Conservation (phyloP, 331 rosid genomes). For the Acacia pycnantha region DNA sequence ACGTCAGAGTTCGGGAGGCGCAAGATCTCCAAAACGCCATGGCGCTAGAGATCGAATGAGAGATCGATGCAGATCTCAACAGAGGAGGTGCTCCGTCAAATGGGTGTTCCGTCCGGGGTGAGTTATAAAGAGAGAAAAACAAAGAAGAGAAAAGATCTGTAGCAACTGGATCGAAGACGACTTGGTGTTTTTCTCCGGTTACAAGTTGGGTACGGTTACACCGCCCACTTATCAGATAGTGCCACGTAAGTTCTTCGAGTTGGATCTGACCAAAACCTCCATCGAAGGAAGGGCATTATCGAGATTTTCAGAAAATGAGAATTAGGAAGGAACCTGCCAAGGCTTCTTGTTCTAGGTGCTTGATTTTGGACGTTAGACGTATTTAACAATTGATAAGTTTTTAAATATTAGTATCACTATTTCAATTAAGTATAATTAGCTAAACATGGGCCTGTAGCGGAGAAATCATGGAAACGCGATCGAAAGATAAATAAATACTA, state of each 20-base stretch:
- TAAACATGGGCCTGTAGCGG: not conserved
- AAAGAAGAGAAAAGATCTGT: not conserved
- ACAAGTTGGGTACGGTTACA: constrained; percentile 16
- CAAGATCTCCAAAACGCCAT: constrained; percentile 77
- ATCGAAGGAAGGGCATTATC: constrained; percentile 12
- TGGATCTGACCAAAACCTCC: not conserved
- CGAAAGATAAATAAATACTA: too few species aligned
- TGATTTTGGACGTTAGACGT: too few species aligned
- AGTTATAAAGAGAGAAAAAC: constrained; percentile 3
- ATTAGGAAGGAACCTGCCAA: constrained; percentile 5
- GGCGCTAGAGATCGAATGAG: constrained; percentile 59
- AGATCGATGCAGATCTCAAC: constrained; percentile 22
- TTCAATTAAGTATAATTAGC: not conserved
- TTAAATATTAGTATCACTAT: too few species aligned
- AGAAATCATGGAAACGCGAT: not conserved
- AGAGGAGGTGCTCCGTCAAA: not conserved
- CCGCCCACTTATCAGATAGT: not conserved
- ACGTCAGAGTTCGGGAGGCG: constrained; percentile 15
- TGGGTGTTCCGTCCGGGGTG: not conserved
- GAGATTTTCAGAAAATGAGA: not conserved
- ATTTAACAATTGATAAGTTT: too few species aligned
- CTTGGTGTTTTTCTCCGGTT: constrained; percentile 12
- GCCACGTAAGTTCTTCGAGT: constrained; percentile 29
- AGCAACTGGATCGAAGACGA: not conserved
- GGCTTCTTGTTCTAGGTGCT: not conserved